Evolutionary conservation across 495 filamentous ascomycete species (phyloP).

Genomic region (Neurospora sp.): DNA sequence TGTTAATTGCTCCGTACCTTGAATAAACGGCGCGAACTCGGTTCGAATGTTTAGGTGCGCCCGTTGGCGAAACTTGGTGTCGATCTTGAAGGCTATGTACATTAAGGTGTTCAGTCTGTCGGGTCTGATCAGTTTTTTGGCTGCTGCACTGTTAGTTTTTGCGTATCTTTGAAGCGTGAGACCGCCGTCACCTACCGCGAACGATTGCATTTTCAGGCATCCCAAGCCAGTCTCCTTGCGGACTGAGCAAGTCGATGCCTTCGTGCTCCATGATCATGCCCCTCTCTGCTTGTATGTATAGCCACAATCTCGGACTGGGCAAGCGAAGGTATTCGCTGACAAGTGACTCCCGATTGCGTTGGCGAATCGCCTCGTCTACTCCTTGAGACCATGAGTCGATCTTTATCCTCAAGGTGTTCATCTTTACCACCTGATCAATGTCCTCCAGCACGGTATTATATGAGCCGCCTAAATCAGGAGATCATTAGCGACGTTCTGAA

Average conservation of each 20-base stretch:
- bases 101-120: neutral
- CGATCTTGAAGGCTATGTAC: neutral
- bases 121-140: neutral
- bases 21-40: neutral
- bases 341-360: constrained; percentile 14
- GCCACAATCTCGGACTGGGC: neutral
- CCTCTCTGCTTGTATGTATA: neutral
- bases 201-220: constrained; percentile 1
- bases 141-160: neutral
- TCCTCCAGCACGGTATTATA: constrained; percentile 3
- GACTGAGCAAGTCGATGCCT: neutral
- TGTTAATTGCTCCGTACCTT: neutral
- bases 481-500: neutral
- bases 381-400: constrained; percentile 16
- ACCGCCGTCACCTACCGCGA: neutral
- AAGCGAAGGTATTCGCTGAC: constrained; percentile 10
- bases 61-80: neutral
- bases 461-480: constrained; percentile 3
- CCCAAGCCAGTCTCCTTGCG: neutral
- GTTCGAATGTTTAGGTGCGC: neutral
- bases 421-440: neutral
- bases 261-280: neutral
- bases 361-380: constrained; percentile 12
- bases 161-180: neutral
- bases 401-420: constrained; percentile 14